Conservation (phyloP, 768 basidiomycete species). For the Sutorius australiensis region DNA sequence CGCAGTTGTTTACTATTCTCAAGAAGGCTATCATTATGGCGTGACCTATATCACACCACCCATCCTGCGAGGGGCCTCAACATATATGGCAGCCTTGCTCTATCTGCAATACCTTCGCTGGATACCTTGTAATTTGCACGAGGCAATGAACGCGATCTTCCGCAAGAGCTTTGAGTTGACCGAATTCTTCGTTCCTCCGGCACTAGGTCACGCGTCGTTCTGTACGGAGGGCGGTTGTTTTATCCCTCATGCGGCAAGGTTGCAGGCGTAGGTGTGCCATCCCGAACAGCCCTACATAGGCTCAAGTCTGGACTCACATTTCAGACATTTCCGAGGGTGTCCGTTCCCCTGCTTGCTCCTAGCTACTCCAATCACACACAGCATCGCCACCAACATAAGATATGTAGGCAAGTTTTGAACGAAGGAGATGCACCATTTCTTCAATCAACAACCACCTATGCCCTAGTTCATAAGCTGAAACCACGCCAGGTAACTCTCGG, state of each 20-base stretch:
- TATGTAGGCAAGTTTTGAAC: too few relatives aligned
- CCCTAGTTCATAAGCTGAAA: too few relatives aligned
- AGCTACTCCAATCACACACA: too few relatives aligned
- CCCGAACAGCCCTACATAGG: not conserved
- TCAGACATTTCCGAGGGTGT: too few relatives aligned
- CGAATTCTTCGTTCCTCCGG: not conserved
- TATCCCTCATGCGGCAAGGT: too few relatives aligned
- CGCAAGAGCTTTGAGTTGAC: not conserved
- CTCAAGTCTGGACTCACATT: not conserved
- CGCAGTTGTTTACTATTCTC: not conserved
- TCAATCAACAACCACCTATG: too few relatives aligned
- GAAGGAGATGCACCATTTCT: too few relatives aligned
- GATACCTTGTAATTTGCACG: not conserved
- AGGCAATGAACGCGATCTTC: not conserved
- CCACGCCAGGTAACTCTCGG: too few relatives aligned
- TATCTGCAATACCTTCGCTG: not conserved
- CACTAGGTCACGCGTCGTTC: not conserved
- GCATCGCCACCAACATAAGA: too few relatives aligned
- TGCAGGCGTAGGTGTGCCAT: not conserved
- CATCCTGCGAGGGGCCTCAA: not conserved
- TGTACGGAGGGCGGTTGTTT: not conserved
- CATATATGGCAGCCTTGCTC: not conserved
- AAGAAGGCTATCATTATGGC: not conserved
- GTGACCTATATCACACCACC: not conserved
- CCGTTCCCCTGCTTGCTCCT: too few relatives aligned